phyloP scores from a whole-genome alignment of 192 early-diverging fungal genomes.

The Coemansia sp. region DNA sequence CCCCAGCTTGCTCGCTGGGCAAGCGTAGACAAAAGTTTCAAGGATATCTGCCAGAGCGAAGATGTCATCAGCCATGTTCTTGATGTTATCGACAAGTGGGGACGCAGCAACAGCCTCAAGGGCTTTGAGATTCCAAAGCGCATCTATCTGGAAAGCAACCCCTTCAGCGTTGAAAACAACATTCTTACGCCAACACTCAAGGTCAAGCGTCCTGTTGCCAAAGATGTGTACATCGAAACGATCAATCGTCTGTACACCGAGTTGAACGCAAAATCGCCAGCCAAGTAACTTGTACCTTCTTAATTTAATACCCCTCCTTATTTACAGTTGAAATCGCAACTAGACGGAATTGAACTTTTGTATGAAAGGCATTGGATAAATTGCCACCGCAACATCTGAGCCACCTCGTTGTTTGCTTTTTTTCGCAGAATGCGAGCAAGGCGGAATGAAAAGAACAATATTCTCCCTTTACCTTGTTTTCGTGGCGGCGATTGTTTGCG shows the following conservation, averaged over 20 bases:
- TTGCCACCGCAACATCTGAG: no score
- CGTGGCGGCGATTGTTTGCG: no score
- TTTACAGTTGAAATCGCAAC: no score
- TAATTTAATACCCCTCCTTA: no score
- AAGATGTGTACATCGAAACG: slow-evolving; percentile 5
- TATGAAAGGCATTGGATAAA: no score
- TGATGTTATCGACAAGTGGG: slow-evolving; percentile 56
- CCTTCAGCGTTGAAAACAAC: slow-evolving; percentile 78
- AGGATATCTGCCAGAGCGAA: slow-evolving; percentile 61
- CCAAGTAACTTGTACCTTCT: background rate
- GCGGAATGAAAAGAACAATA: no score
- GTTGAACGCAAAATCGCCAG: background rate
- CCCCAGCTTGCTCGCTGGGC: slow-evolving; percentile 22
- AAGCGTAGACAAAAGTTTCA: slow-evolving; percentile 32
- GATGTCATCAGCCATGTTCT: slow-evolving; percentile 57
- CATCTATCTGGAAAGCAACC: slow-evolving; percentile 63
- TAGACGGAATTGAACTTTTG: no score
- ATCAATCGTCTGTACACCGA: background rate
- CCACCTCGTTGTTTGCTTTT: no score
- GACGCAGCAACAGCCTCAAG: slow-evolving; percentile 61
- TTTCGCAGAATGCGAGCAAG: no score
- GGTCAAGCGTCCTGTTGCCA: slow-evolving; percentile 58
- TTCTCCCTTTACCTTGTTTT: no score
- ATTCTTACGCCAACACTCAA: slow-evolving; percentile 81
- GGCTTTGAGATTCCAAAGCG: slow-evolving; percentile 76